Base-by-base conservation (phyloP, 2,329 filamentous ascomycete species). In the Furcasterigmium furcatum region DNA sequence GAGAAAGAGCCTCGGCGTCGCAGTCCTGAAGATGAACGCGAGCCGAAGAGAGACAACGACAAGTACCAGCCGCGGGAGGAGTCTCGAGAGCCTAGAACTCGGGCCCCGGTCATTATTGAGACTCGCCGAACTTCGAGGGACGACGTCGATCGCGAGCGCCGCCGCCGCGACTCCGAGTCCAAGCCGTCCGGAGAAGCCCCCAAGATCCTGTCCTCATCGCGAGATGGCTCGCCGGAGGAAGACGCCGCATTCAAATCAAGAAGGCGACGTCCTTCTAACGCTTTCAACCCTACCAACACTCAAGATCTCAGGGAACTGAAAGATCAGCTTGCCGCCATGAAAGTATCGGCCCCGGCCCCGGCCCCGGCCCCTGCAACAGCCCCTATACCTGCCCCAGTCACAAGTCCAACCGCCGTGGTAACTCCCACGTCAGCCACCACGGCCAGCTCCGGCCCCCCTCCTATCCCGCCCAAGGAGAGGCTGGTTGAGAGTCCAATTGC, bases 231-330 rank as follows among this genome's bases (percentile, higher is more conserved):
- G 4, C 60, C 64, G 0, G 70, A 73, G 21, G 68, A 66, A 21
- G 64, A 72, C 30, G 60, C 55, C n/a, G 68, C 65, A 44, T 16
- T n/a, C 13, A 62, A 63, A 16, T 68, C 73, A 35, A 67, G 68
- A 7, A 56, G 56, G 20, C 66, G 65, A 14, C 54, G 30, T 7
- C 21, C 61, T 29, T 64, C 72, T 1, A 59, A 62, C 35, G 65
- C 63, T 2, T 82, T 82, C 49, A 67, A 79, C 46, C 77, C 77
- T 6, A 80, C 73, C 22, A 72, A 82, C 51, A 67, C 75, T 3
- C 68, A 66, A 24, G 73, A 73, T 14, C 52, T 82, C 14, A 68
- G 66, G 46, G 70, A 72, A 9, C 59, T 80, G 35, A 76, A 77
- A 53, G 70, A 76, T 20, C 68, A 79, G 52, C 60, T 77, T 24